Percentiles rank a stretch among this genome's conserved stretches.
These are phyloP conservation scores for Chaetomium olivaceum DNA, from an alignment of 2,329 filamentous ascomycete species.

Conservation along the genomic window DNA sequence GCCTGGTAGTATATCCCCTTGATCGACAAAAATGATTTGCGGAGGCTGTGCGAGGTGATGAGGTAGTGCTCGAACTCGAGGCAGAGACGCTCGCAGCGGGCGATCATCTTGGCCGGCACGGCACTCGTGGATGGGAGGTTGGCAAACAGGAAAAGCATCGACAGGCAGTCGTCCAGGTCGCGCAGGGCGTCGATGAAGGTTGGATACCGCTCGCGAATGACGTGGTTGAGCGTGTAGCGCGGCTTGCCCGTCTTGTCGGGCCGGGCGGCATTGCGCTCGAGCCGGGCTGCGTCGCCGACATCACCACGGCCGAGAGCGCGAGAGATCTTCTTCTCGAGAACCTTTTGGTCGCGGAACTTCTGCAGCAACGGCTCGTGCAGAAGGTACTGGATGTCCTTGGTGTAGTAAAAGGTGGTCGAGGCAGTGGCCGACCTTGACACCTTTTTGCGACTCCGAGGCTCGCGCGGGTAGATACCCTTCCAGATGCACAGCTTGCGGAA, in stretches of 20 bases:
- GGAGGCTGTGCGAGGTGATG: constrained; percentile 85
- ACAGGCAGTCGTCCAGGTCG: constrained; percentile 94
- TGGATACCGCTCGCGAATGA: constrained; percentile 96
- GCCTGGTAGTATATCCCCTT: constrained; percentile 99
- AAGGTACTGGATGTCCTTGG: constrained; percentile 97
- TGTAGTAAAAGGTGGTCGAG: constrained; percentile 86
- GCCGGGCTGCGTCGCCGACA: constrained; percentile 79
- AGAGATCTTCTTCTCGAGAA: constrained; percentile 95
- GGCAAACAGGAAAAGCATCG: constrained; percentile 96
- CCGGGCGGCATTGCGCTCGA: constrained; percentile 82
- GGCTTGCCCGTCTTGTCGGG: constrained; percentile 90
- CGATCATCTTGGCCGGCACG: constrained; percentile 93
- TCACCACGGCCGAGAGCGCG: constrained; percentile 89
- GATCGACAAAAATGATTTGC: constrained; percentile 96
- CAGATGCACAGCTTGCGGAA: constrained; percentile 99
- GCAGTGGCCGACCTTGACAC: constrained; percentile 86
- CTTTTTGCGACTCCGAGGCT: constrained; percentile 96
- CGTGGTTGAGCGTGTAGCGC: constrained; percentile 88
- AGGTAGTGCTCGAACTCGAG: constrained; percentile 98
- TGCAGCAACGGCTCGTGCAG: constrained; percentile 91
- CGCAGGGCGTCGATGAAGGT: constrained; percentile 93
- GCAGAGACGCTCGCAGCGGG: constrained; percentile 87
- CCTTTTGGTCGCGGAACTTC: constrained; percentile 97
- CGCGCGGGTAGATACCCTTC: constrained; percentile 98
- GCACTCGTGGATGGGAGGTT: constrained; percentile 88